Conservation (phyloP, 78 protist species). For the Tieghemostelium lacteum region DNA sequence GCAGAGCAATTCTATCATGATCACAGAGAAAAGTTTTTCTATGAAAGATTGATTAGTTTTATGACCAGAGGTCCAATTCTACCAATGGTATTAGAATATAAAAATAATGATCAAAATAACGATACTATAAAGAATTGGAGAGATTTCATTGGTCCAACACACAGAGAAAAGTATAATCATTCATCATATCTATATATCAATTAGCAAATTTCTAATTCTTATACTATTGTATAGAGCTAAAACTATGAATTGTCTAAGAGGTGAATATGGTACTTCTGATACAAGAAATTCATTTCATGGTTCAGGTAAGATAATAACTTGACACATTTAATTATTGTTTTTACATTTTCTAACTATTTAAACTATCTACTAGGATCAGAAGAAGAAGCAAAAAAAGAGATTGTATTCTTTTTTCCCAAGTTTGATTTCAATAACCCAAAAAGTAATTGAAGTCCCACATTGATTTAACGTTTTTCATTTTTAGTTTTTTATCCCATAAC, state of each 20-base stretch:
- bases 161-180: constrained; percentile 43
- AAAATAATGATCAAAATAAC: background rate
- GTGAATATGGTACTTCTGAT: constrained; percentile 65
- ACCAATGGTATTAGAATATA: constrained; percentile 37
- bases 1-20: constrained; percentile 65
- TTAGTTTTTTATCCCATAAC: no score
- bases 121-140: constrained; percentile 55
- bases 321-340: background rate
- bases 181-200: background rate
- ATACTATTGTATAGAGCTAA: constrained; percentile 24
- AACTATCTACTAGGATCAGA: constrained; percentile 7
- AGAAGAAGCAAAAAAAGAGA: constrained; percentile 53
- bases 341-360: background rate
- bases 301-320: constrained; percentile 11
- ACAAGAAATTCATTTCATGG: constrained; percentile 76
- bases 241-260: constrained; percentile 48
- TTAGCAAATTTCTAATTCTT: background rate
- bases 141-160: constrained; percentile 77
- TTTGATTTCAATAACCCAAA: background rate
- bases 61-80: constrained; percentile 70
- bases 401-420: constrained; percentile 60
- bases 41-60: constrained; percentile 68
- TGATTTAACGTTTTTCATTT: no score
- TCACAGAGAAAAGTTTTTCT: constrained; percentile 77
- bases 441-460: no score